Evolutionary conservation across 345 rosid genomes (phyloP), one percentile per base, ranked within the genome.

Genomic region (Geranium rotundifolium): DNA sequence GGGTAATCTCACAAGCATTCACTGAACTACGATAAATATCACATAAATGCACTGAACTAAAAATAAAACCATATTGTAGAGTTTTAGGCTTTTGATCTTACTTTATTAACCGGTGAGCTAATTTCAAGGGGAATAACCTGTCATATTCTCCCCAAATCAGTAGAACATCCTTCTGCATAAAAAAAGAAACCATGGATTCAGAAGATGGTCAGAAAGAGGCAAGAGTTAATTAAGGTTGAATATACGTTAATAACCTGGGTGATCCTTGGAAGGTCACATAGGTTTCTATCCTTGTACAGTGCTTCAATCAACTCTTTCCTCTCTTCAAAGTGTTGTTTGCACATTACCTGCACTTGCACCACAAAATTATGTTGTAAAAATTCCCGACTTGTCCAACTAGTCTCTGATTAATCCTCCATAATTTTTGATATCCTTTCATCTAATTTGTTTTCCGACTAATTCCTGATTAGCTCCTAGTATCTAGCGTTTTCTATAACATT

Each of bases 81-180:
- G 10, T 3, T 41, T 41, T 41, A 41, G 23, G 4, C 3, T 6
- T 5, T 20, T 9, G 19, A 9, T 20, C 23, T 10, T 14, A 68
- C 71, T 65, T 68, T 30, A 59, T 54, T 19, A 70, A 56, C 59
- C 68, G 60, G 46, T 59, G 67, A 64, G 68, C 73, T 37, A 70
- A 55, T 16, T 64, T 65, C 41, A 70, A 9, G 2, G 73, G 73
- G 56, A 70, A 70, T 29, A 64, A 56, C 46, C 29, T 30, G 8
- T 70, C 73, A 14, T 70, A 39, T 49, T 70, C 73, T 52, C 73
- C 73, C 73, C 68, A 70, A 9, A 70, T 54, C 27, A 70, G 60
- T 54, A 65, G 56, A 0, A 62, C 10, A 41, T 41, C 34, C 13
- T 64, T 41, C 73, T 70, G 68, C 41, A 59, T 50, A 34, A 19